A percentile compares a stretch with the other conserved stretches of the same genome.
Conservation (phyloP, 305 asterid genomes). For the Nicotiana rustica region DNA sequence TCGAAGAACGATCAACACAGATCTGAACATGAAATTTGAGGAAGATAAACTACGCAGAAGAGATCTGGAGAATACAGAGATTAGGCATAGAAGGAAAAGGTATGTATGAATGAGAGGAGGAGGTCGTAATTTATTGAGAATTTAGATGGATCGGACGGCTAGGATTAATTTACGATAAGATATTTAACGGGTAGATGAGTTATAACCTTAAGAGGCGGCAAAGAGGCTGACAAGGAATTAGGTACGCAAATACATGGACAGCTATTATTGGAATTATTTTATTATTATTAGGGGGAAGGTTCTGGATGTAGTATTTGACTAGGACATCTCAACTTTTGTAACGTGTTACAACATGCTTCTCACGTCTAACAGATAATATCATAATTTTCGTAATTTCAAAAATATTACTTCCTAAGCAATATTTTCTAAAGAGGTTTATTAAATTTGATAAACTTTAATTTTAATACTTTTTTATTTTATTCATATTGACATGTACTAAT, state of each 20-base stretch:
- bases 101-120: not conserved
- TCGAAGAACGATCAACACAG: conserved; percentile 42
- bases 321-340: not conserved
- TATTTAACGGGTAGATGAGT: conserved; percentile 47
- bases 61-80: conserved; percentile 32
- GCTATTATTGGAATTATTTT: conserved; percentile 24
- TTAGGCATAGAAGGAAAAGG: too few relatives aligned
- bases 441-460: too few relatives aligned
- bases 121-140: conserved; percentile 39
- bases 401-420: too few relatives aligned
- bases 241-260: conserved; percentile 36
- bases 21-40: not conserved
- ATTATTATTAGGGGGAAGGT: conserved; percentile 37
- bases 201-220: conserved; percentile 26
- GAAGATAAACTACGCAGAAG: not conserved
- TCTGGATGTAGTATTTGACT: conserved; percentile 44
- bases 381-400: too few relatives aligned
- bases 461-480: too few relatives aligned
- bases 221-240: conserved; percentile 29
- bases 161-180: conserved; percentile 8
- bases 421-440: too few relatives aligned
- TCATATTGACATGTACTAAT: too few relatives aligned
- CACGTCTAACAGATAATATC: too few relatives aligned
- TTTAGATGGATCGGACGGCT: conserved; percentile 44
- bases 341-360: conserved; percentile 22